Percentiles rank a stretch among this genome's conserved stretches.
Evolutionary conservation across 2,329 filamentous ascomycete genomes (phyloP).

Genomic region (Lecanicillium sp.): DNA sequence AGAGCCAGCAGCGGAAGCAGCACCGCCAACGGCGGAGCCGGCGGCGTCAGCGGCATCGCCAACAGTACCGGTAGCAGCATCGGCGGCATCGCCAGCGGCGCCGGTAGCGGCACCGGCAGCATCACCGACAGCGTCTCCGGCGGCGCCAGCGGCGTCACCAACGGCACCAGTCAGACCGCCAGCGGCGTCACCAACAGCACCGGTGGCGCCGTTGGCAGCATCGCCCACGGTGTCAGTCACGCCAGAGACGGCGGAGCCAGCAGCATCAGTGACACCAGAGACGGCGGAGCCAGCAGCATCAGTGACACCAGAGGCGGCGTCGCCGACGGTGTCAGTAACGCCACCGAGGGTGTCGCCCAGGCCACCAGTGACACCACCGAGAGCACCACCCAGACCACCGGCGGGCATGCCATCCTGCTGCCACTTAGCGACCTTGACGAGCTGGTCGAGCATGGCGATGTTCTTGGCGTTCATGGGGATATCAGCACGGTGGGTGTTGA

Average conservation of each 20-base stretch:
- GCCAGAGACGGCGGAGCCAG: no score
- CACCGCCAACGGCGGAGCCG: background rate
- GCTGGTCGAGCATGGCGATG: background rate
- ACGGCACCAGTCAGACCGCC: no score
- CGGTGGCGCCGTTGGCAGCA: background rate
- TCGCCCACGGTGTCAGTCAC: no score
- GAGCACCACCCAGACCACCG: background rate
- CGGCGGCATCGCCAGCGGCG: slow-evolving; percentile 7
- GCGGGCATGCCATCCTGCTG: background rate
- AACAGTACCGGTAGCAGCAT: slow-evolving; percentile 11
- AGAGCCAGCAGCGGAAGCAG: background rate
- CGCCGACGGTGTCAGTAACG: no score
- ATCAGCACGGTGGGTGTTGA: background rate
- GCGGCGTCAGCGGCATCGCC: background rate
- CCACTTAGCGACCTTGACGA: background rate
- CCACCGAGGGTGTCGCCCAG: background rate
- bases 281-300: no score
- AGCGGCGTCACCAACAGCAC: no score
- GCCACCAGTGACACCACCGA: background rate
- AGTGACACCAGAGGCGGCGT: no score
- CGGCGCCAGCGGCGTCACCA: background rate
- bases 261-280: no score
- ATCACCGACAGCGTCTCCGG: background rate
- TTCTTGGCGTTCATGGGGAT: slow-evolving; percentile 1
- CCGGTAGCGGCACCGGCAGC: background rate